These are phyloP conservation scores for Cornus florida DNA, from an alignment of 148 eudicot genomes.

Conservation along the genomic window DNA sequence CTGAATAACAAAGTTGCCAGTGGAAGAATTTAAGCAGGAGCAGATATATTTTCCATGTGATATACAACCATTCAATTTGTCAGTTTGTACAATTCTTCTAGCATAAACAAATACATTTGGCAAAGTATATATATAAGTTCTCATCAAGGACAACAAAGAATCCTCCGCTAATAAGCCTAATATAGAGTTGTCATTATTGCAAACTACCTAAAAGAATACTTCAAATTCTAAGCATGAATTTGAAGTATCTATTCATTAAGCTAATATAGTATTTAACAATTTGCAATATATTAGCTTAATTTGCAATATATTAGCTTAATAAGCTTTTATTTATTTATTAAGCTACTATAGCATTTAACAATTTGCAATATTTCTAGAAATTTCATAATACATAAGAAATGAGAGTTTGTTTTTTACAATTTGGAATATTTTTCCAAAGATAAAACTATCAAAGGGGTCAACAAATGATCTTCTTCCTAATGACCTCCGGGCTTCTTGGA, in stretches of 20 bases:
- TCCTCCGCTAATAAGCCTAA: not conserved
- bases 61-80: not conserved
- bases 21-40: not conserved
- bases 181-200: not conserved
- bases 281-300: not conserved
- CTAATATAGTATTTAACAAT: not conserved
- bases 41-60: not conserved
- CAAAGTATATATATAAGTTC: not conserved
- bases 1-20: not conserved
- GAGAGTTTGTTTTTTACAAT: too few relatives aligned
- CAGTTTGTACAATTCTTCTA: not conserved
- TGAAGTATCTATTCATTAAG: too few relatives aligned
- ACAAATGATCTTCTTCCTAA: too few relatives aligned
- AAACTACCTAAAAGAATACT: not conserved
- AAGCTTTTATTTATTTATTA: too few relatives aligned
- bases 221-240: not conserved
- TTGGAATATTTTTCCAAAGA: not conserved
- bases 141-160: not conserved
- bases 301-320: not conserved
- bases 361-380: not conserved
- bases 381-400: not conserved
- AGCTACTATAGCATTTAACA: too few relatives aligned
- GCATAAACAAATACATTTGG: not conserved
- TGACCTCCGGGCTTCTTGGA: not conserved
- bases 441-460: too few relatives aligned